Evolutionary conservation across 805 yeast species (phyloP).

Genomic region (Metschnikowia sp.): DNA sequence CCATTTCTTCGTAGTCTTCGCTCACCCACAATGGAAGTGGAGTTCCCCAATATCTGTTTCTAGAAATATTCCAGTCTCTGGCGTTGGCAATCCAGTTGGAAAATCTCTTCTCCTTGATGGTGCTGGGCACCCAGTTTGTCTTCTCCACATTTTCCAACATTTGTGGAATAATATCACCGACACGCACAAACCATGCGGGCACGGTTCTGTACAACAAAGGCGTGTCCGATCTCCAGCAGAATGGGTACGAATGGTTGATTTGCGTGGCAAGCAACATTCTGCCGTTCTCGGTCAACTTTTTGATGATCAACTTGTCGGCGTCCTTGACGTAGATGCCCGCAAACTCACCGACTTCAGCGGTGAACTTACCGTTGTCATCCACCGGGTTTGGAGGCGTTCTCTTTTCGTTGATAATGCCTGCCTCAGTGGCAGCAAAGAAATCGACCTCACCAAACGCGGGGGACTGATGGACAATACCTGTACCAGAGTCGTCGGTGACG

Average conservation of each 20-base stretch:
- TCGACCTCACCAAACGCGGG: slow-evolving; percentile 99
- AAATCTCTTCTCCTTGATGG: slow-evolving; percentile 90
- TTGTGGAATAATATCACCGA: slow-evolving; percentile 80
- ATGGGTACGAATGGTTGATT: slow-evolving; percentile 94
- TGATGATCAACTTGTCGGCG: slow-evolving; percentile 90
- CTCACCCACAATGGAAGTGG: slow-evolving; percentile 98
- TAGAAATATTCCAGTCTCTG: slow-evolving; percentile 97
- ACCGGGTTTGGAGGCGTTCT: slow-evolving; percentile 87
- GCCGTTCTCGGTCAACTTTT: slow-evolving; percentile 74
- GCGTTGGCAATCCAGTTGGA: slow-evolving; percentile 98
- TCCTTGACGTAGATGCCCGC: slow-evolving; percentile 89
- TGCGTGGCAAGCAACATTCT: slow-evolving; percentile 73
- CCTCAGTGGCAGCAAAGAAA: slow-evolving; percentile 74
- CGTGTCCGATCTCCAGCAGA: slow-evolving; percentile 99
- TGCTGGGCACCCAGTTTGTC: slow-evolving; percentile 92
- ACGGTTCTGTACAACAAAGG: slow-evolving; percentile 94
- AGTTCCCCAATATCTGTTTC: slow-evolving; percentile 99
- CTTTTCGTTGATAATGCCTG: slow-evolving; percentile 71
- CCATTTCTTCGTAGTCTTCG: slow-evolving; percentile 88
- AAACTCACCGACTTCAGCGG: slow-evolving; percentile 68
- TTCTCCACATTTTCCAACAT: slow-evolving; percentile 81
- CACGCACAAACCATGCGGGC: slow-evolving; percentile 98
- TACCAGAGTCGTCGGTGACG: slow-evolving; percentile 93
- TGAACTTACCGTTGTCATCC: slow-evolving; percentile 88
- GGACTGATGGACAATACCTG: slow-evolving; percentile 98